Evolutionary conservation across 2,329 filamentous ascomycete species (phyloP), one percentile per base, ranked within the genome.

Genomic region (Nemania abortiva): DNA sequence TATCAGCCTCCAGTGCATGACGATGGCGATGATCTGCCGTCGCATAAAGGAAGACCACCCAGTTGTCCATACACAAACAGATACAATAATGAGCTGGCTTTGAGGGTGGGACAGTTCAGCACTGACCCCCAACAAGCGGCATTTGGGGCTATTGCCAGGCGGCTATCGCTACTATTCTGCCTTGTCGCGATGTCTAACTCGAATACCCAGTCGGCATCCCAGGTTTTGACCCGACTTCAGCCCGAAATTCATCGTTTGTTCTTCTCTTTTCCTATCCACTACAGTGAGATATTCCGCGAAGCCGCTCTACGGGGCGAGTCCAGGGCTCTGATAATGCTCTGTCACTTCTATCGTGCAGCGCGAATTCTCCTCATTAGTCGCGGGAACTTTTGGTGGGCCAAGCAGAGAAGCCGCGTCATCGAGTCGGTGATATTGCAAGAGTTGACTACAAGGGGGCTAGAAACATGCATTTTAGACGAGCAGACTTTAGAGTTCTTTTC

Each of bases 251-350:
- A 68, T n/a, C 60, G 54, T 1, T 58, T 49, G 6, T 47, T 68
- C 20, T 68, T 68, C 54, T 63, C 65, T 13, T 68, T 68, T 18
- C 65, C 65, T 11, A 9, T 68, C 13, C 65, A 68, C 53, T 68
- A 68, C 39, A 68, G 65, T 54, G 15, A 27, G 5, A 11, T 31
- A 9, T 64, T 68, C 27, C 65, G 65, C 15, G 59, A 54, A 3
- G 39, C 53, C 20, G 65, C 60, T 22, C 15, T 68, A 11, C 52
- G n/a, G 1, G 65, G 65, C 3, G 60, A 64, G 47, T 13, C 65
- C 10, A 50, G 45, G 20, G 58, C 59, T 4, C 37, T 68, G 20
- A 63, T 64, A 34, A 27, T 64, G 4, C 59, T 68, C 47, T 68
- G 49, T 7, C 60, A 68, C 42, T 68, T 68, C 10, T 68, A 68